Conservation (phyloP, 495 filamentous ascomycete genomes). For the Thermochaetoides thermophila region DNA sequence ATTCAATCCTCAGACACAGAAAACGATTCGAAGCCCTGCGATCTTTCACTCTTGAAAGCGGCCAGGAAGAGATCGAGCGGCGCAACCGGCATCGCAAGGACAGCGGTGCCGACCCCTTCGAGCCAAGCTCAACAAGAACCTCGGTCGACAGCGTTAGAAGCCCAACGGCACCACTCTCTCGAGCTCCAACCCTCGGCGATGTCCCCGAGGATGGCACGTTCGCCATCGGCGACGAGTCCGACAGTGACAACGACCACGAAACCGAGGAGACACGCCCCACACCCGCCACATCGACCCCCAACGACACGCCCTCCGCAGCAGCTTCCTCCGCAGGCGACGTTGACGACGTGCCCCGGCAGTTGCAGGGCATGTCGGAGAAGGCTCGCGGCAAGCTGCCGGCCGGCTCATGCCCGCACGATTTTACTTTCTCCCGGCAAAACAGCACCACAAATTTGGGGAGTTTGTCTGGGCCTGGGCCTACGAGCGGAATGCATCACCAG, state of each 20-base stretch:
- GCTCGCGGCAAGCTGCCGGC: conserved; percentile 95
- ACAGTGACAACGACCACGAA: conserved; percentile 71
- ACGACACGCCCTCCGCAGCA: conserved; percentile 51
- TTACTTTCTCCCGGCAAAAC: conserved; percentile 78
- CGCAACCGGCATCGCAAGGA: conserved; percentile 64
- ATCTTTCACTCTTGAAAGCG: conserved; percentile 88
- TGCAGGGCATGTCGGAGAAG: conserved; percentile 97
- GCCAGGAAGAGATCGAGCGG: conserved; percentile 82
- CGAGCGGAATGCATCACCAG: too few relatives aligned
- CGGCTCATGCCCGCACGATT: too few relatives aligned
- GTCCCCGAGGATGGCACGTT: conserved; percentile 76
- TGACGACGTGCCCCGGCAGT: conserved; percentile 71
- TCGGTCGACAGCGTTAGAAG: conserved; percentile 62
- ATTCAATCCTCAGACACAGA: conserved; percentile 60
- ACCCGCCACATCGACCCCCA: conserved; percentile 56
- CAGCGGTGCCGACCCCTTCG: conserved; percentile 29
- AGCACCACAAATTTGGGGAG: conserved; percentile 72
- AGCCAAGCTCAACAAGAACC: conserved; percentile 35
- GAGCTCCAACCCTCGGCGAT: conserved; percentile 49
- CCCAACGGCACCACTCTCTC: conserved; percentile 38
- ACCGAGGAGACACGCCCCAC: conserved; percentile 50
- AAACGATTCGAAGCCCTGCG: conserved; percentile 81
- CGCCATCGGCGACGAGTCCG: conserved; percentile 80
- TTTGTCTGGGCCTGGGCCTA: too few relatives aligned
- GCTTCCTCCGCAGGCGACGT: conserved; percentile 40